Conservation (phyloP, 1,284 basidiomycete genomes). For the Ceratobasidium sp. region DNA sequence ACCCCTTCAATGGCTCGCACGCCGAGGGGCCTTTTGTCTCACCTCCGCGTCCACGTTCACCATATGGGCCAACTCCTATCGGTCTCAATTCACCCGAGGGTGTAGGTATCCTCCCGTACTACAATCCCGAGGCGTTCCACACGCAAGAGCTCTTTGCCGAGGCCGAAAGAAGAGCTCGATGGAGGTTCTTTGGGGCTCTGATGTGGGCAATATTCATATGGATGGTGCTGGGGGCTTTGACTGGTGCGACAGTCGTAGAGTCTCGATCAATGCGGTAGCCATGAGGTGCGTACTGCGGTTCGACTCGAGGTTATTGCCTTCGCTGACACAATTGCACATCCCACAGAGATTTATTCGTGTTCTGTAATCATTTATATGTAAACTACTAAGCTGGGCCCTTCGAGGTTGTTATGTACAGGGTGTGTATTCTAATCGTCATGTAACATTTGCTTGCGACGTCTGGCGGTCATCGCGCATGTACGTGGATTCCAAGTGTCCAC, state of each 20-base stretch:
- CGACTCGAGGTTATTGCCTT: conserved; percentile 19
- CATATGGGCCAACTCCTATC: conserved; percentile 36
- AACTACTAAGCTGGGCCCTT: conserved; percentile 10
- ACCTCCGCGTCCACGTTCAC: conserved; percentile 17
- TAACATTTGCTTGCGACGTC: too few relatives aligned
- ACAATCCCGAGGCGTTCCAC: conserved; percentile 31
- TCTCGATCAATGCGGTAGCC: conserved; percentile 47
- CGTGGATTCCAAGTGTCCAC: too few relatives aligned
- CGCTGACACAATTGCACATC: conserved; percentile 22
- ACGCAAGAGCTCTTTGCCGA: conserved; percentile 24
- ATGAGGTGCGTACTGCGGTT: conserved; percentile 45
- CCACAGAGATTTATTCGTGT: conserved; percentile 3
- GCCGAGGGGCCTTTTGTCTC: conserved; percentile 13
- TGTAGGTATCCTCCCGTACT: conserved; percentile 39
- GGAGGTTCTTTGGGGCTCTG: conserved; percentile 62
- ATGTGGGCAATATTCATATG: conserved; percentile 61
- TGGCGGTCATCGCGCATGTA: too few relatives aligned
- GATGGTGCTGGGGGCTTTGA: conserved; percentile 53
- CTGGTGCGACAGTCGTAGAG: conserved; percentile 53
- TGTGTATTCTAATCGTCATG: conserved; percentile 18
- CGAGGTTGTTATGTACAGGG: too few relatives aligned
- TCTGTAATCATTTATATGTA: conserved; percentile 41
- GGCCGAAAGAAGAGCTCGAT: conserved; percentile 62
- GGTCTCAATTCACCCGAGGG: conserved; percentile 10
- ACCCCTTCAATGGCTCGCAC: conserved; percentile 38